Conservation (phyloP, 805 yeast genomes). For the Candida broadrunensis region DNA sequence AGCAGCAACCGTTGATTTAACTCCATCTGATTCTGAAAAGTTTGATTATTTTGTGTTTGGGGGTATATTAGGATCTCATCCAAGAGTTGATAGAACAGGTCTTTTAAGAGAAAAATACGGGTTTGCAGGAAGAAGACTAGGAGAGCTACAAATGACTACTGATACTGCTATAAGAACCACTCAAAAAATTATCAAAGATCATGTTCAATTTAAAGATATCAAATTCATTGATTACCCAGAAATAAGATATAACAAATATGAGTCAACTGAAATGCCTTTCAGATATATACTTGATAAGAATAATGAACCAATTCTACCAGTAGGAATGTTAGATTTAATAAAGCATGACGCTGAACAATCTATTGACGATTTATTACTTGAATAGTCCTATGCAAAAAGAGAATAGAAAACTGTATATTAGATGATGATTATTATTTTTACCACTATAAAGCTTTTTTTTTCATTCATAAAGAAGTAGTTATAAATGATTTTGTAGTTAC, state of each 20-base stretch:
- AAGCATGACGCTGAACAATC: slow-evolving; percentile 82
- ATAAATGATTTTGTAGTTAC: slow-evolving; percentile 25
- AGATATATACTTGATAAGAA: slow-evolving; percentile 69
- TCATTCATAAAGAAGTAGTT: slow-evolving; percentile 7
- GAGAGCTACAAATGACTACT: slow-evolving; percentile 91
- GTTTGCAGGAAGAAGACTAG: slow-evolving; percentile 82
- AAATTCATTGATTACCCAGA: slow-evolving; percentile 92
- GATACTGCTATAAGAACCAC: slow-evolving; percentile 96
- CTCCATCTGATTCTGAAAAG: slow-evolving; percentile 59
- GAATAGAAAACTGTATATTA: neutral
- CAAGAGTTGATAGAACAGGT: slow-evolving; percentile 90
- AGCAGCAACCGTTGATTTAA: slow-evolving; percentile 69
- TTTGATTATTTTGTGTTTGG: slow-evolving; percentile 94
- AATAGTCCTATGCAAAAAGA: slow-evolving; percentile 10
- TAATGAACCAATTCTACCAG: slow-evolving; percentile 80
- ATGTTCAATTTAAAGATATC: slow-evolving; percentile 62
- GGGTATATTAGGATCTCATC: slow-evolving; percentile 94
- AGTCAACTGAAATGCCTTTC: slow-evolving; percentile 97
- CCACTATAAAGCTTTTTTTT: neutral
- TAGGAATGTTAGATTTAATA: slow-evolving; percentile 86
- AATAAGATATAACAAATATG: slow-evolving; percentile 80
- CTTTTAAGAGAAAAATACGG: slow-evolving; percentile 80
- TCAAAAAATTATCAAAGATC: slow-evolving; percentile 66
- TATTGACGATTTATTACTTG: slow-evolving; percentile 62
- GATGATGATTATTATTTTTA: neutral